Base-by-base conservation (phyloP, 169 alveolate genomes). In the Babesia ovis region DNA sequence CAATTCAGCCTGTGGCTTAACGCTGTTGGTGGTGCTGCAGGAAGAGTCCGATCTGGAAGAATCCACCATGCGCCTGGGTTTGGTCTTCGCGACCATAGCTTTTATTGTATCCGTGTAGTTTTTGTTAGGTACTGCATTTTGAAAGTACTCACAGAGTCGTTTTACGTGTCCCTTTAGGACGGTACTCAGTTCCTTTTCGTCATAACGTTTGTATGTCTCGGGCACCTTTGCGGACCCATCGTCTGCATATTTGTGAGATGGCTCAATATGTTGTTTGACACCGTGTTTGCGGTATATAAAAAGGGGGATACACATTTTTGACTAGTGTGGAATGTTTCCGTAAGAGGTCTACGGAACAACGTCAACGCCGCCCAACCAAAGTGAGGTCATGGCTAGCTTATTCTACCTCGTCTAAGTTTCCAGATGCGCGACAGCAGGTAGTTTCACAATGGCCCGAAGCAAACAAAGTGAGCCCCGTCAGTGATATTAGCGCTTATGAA, bases 151-250 rank as follows among this genome's bases (percentile, higher is more conserved):
- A 37, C 89, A 81, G 18, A 81, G 73, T 31, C 80, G 64, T 75
- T 81, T 81, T 0, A 81, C 89, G 31, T 67, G 59, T n/a, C 89
- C 89, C 79, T 81, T 71, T 25, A 68, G 42, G 31, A 54, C 42
- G 29, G 0, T 55, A n/a, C 68, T 68, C 23, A 68, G 79, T 25
- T 68, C 69, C 39, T 54, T 35, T 32, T 54, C 68, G 20, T 54
- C 54, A 27, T 68, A 68, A 51, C 35, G 14, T 32, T 25, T 50
- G 68, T 54, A 54, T 22, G 12, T 3, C 22, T 9, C 43, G 12
- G 70, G 42, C 0, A 20, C 2, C 1, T 20, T 22, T 16, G 27
- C 39, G 25, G 31, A 37, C 9, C 32, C 42, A 27, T 42, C 56
- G 6, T 42, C 70, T 60, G 56, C 70, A 60, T 22, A 1, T 8